phyloP scores from a whole-genome alignment of 495 filamentous ascomycete species.

The Penicillium egyptiacum region DNA sequence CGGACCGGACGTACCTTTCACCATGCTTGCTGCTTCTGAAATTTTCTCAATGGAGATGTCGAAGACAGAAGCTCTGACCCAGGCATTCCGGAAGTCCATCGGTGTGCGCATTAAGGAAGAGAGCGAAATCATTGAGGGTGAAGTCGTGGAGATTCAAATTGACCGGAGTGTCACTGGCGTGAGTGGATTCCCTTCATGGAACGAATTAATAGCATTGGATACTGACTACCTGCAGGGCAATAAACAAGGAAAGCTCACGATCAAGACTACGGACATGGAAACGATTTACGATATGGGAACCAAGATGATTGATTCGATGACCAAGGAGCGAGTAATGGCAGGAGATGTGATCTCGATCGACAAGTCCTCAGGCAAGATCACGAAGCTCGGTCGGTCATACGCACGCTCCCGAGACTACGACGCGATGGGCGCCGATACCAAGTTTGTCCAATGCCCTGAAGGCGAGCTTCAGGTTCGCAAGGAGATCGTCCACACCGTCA shows the following conservation, averaged over 20 bases:
- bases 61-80: conserved; percentile 95
- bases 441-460: conserved; percentile 97
- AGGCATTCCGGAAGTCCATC: conserved; percentile 96
- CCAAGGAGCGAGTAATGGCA: conserved; percentile 96
- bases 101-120: conserved; percentile 97
- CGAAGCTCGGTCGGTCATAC: conserved; percentile 90
- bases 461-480: conserved; percentile 96
- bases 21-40: conserved; percentile 89
- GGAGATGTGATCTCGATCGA: conserved; percentile 98
- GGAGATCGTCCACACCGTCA: conserved; percentile 95
- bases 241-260: conserved; percentile 98
- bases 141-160: conserved; percentile 99
- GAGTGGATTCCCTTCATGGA: conserved; percentile 19
- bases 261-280: conserved; percentile 99
- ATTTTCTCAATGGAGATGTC: conserved; percentile 99
- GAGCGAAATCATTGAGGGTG: conserved; percentile 97
- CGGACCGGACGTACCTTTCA: conserved; percentile 92
- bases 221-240: conserved; percentile 56
- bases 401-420: conserved; percentile 96
- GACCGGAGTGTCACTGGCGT: conserved; percentile 94
- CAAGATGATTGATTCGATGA: conserved; percentile 99
- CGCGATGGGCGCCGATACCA: conserved; percentile 97
- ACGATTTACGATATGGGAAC: conserved; percentile 98
- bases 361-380: conserved; percentile 96
- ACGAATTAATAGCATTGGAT: conserved; percentile 1